Conservation (phyloP, 345 rosid genomes). For the Arabis hirsuta region DNA sequence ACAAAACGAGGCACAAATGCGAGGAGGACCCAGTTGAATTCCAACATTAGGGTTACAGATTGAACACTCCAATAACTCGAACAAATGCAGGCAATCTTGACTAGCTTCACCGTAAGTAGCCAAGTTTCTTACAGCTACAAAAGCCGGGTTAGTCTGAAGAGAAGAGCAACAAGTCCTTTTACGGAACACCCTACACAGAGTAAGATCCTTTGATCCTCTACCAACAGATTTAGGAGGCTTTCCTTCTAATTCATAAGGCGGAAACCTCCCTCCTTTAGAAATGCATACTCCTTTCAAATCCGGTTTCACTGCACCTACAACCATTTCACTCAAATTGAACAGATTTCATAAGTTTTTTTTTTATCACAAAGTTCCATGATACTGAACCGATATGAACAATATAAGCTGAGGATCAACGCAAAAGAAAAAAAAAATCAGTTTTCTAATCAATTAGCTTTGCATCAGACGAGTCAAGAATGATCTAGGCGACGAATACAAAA, state of each 20-base stretch:
- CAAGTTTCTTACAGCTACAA: conserved; percentile 72
- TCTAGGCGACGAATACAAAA: background rate
- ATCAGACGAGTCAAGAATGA: conserved; percentile 25
- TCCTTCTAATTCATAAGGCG: conserved; percentile 73
- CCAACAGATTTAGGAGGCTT: conserved; percentile 71
- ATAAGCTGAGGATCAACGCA: conserved; percentile 22
- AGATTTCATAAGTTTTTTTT: background rate
- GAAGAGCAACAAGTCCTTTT: conserved; percentile 81
- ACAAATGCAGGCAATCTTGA: conserved; percentile 73
- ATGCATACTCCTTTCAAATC: conserved; percentile 56
- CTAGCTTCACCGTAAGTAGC: conserved; percentile 85
- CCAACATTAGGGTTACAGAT: conserved; percentile 88
- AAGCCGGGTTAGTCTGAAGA: conserved; percentile 86
- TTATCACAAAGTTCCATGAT: background rate
- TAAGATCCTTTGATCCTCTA: conserved; percentile 76
- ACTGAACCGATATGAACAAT: background rate
- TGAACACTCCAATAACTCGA: conserved; percentile 96
- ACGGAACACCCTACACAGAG: conserved; percentile 84
- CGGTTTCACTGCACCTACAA: conserved; percentile 51
- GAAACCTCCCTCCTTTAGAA: conserved; percentile 89
- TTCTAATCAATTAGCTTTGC: background rate
- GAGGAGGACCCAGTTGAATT: conserved; percentile 84
- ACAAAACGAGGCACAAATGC: conserved; percentile 78
- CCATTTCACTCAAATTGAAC: conserved; percentile 8
- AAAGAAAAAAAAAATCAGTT: background rate